phyloP scores from a whole-genome alignment of 352 stramenopile genomes.

The Thalassiosira livingstoniorum region DNA sequence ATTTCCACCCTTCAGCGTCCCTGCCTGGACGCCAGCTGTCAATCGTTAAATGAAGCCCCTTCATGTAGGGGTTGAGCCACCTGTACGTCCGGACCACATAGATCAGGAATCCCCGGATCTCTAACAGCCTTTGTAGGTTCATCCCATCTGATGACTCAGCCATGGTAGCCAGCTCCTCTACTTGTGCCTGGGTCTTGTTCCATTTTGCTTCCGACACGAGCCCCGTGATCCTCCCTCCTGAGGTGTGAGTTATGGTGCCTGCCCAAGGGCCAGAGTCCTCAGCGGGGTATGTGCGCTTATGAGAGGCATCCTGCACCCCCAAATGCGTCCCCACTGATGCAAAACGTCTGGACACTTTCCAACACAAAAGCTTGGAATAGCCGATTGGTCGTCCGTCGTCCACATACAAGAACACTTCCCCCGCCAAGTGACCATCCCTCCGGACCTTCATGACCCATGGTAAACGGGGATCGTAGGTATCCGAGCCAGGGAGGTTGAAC shows the following conservation, averaged over 20 bases:
- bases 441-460: conserved; percentile 45
- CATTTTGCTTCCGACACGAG: background rate
- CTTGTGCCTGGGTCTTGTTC: background rate
- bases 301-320: conserved; percentile 56
- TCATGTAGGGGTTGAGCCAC: conserved; percentile 50
- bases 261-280: conserved; percentile 51
- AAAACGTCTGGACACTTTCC: conserved; percentile 4
- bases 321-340: conserved; percentile 1
- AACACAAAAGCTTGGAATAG: conserved; percentile 2
- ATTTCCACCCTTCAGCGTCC: conserved; percentile 43
- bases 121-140: conserved; percentile 13
- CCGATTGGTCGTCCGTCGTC: conserved; percentile 40
- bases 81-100: conserved; percentile 43
- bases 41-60: conserved; percentile 58
- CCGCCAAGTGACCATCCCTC: conserved; percentile 30
- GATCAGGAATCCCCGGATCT: conserved; percentile 50
- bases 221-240: background rate
- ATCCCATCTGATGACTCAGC: background rate
- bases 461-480: conserved; percentile 41
- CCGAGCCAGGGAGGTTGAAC: conserved; percentile 51
- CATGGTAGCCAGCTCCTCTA: background rate
- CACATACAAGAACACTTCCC: conserved; percentile 42
- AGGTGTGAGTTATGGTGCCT: conserved; percentile 30
- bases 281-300: conserved; percentile 37
- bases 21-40: conserved; percentile 45